A percentile compares a stretch with the other conserved stretches of the same genome.
Evolutionary conservation across 495 filamentous ascomycete species (phyloP).

Genomic region (Aspergillus kassunensis): DNA sequence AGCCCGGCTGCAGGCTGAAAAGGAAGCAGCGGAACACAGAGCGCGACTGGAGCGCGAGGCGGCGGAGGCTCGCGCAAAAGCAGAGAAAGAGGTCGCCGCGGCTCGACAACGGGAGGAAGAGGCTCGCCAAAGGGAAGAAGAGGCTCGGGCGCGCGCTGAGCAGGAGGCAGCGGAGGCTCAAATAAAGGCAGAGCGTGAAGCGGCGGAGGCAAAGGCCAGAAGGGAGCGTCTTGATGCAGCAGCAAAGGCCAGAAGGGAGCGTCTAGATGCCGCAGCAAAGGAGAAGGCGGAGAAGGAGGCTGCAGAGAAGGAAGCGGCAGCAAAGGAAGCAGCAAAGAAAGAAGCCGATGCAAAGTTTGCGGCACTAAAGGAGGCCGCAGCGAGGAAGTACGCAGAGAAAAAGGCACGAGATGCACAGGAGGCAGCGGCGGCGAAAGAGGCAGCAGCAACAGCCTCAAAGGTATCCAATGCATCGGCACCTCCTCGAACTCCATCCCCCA

Average conservation of each 20-base stretch:
- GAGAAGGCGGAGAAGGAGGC: conserved; percentile 38
- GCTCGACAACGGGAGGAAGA: conserved; percentile 21
- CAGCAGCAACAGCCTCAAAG: conserved; percentile 25
- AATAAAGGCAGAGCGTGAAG: conserved; percentile 35
- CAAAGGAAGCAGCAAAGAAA: conserved; percentile 41
- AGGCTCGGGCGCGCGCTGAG: conserved; percentile 24
- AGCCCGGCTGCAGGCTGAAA: conserved; percentile 39
- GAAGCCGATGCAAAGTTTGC: conserved; percentile 47
- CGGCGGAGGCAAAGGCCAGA: conserved; percentile 35
- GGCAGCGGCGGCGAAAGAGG: conserved; percentile 28
- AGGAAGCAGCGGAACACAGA: conserved; percentile 26
- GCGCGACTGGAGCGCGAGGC: conserved; percentile 25
- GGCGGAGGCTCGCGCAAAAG: conserved; percentile 24
- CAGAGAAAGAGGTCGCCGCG: conserved; percentile 29
- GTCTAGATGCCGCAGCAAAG: conserved; percentile 38
- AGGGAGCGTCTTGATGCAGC: conserved; percentile 39
- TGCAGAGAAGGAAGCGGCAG: conserved; percentile 43
- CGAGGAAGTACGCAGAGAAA: conserved; percentile 44
- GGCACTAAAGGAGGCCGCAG: conserved; percentile 43
- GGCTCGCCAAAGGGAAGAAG: conserved; percentile 22
- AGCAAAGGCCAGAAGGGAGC: conserved; percentile 34
- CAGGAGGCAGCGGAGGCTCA: conserved; percentile 31
- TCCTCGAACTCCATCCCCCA: conserved; percentile 47
- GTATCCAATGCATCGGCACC: conserved; percentile 27
- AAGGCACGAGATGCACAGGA: conserved; percentile 40